These are phyloP conservation scores for Blumeriella jaapii DNA, from an alignment of 2,329 filamentous ascomycete species.

Conservation along the genomic window DNA sequence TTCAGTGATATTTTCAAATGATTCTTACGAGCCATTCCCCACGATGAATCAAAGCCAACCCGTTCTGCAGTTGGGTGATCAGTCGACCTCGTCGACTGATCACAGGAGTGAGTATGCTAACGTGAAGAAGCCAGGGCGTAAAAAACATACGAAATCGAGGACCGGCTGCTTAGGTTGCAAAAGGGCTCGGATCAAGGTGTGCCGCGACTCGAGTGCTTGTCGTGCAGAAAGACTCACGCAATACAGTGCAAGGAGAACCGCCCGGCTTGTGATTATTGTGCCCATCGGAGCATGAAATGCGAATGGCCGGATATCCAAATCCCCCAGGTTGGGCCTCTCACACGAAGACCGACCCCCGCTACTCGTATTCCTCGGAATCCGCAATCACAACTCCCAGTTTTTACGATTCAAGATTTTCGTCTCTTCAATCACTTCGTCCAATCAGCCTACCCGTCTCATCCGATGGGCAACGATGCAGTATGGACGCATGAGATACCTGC, in stretches of 20 bases:
- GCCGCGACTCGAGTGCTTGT: not conserved
- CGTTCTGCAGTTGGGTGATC: too few species aligned
- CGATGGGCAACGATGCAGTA: constrained; percentile 50
- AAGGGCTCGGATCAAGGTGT: constrained; percentile 50
- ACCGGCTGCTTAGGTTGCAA: constrained; percentile 59
- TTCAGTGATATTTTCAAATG: too few species aligned
- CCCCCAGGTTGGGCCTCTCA: constrained; percentile 32
- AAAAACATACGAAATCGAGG: constrained; percentile 53
- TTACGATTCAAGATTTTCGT: constrained; percentile 53
- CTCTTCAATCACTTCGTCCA: constrained; percentile 57
- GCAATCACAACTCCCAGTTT: constrained; percentile 37
- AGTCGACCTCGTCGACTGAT: too few species aligned
- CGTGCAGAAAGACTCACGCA: not conserved
- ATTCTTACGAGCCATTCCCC: too few species aligned
- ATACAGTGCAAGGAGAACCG: constrained; percentile 52
- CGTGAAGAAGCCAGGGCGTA: constrained; percentile 12
- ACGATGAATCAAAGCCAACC: too few species aligned
- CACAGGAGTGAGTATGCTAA: constrained; percentile 1
- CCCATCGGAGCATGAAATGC: constrained; percentile 50
- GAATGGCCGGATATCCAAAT: constrained; percentile 45
- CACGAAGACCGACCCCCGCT: constrained; percentile 8
- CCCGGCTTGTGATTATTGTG: constrained; percentile 51
- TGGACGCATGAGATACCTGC: constrained; percentile 63
- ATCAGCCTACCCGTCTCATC: constrained; percentile 50
- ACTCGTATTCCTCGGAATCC: constrained; percentile 1